Percentiles rank a stretch among this genome's conserved stretches.
These are phyloP conservation scores for Phoma sp. DNA, from an alignment of 2,329 filamentous ascomycete genomes.

Conservation along the genomic window DNA sequence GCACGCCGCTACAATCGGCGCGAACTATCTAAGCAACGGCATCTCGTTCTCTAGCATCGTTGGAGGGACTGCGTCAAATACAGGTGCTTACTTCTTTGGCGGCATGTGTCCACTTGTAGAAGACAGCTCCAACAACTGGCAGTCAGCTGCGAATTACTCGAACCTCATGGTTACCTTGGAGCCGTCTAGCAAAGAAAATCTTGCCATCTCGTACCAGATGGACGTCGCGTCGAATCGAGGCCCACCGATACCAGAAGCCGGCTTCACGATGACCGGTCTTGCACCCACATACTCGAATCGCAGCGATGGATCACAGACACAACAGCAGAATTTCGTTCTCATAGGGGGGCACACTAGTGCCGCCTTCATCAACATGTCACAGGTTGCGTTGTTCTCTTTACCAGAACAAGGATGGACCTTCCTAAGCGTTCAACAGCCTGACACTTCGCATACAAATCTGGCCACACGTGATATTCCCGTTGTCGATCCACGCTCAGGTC, in stretches of 20 bases:
- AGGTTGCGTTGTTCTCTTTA: slow-evolving; percentile 83
- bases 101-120: slow-evolving; percentile 77
- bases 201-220: slow-evolving; percentile 54
- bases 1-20: slow-evolving; percentile 49
- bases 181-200: slow-evolving; percentile 51
- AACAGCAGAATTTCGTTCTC: slow-evolving; percentile 80
- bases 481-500: slow-evolving; percentile 85
- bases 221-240: slow-evolving; percentile 62
- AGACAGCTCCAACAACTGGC: slow-evolving; percentile 58
- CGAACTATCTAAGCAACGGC: slow-evolving; percentile 66
- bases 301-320: slow-evolving; percentile 67
- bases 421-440: slow-evolving; percentile 66
- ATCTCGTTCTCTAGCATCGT: slow-evolving; percentile 73
- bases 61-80: slow-evolving; percentile 60
- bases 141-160: slow-evolving; percentile 76
- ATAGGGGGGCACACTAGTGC: slow-evolving; percentile 83
- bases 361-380: slow-evolving; percentile 95
- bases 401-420: slow-evolving; percentile 90
- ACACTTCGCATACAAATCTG: slow-evolving; percentile 62
- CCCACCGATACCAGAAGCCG: slow-evolving; percentile 80
- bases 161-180: slow-evolving; percentile 77
- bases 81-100: slow-evolving; percentile 77
- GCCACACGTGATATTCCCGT: slow-evolving; percentile 54
- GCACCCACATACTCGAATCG: slow-evolving; percentile 73
- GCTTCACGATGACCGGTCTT: slow-evolving; percentile 81